Evolutionary conservation across 176 grass and related monocot genomes (phyloP).

Genomic region (Pharus latifolius): DNA sequence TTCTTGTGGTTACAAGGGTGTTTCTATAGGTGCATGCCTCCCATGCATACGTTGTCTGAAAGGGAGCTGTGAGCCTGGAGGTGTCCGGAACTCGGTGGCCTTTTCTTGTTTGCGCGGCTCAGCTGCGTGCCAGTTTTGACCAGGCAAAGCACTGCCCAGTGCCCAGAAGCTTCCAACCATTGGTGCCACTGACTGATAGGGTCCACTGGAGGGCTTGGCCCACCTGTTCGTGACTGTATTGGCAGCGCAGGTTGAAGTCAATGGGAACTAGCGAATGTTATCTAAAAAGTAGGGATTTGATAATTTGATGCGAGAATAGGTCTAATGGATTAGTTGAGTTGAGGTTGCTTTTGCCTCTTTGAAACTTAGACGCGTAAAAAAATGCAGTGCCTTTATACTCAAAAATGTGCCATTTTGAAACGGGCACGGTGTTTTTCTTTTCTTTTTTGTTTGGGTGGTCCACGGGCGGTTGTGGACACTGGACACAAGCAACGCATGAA

Average conservation of each 20-base stretch:
- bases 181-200: background rate
- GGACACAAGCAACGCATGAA: background rate
- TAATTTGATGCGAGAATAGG: background rate
- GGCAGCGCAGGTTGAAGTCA: background rate
- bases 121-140: slow-evolving; percentile 30
- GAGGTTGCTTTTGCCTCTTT: too few species aligned
- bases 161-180: background rate
- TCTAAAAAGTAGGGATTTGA: background rate
- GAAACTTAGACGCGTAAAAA: too few species aligned
- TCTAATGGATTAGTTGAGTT: too few species aligned
- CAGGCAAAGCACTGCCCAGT: background rate
- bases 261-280: background rate
- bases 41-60: background rate
- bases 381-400: too few species aligned
- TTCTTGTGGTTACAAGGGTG: background rate
- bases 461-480: too few species aligned
- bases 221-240: background rate
- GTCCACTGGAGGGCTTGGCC: background rate
- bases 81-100: slow-evolving; percentile 5
- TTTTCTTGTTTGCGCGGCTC: background rate
- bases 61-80: background rate
- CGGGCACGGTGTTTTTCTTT: too few species aligned
- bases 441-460: too few species aligned
- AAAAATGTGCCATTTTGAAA: too few species aligned
- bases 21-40: slow-evolving; percentile 9